Evolutionary conservation across 1,284 basidiomycete species (phyloP).

Genomic region (Moesziomyces aphidis): DNA sequence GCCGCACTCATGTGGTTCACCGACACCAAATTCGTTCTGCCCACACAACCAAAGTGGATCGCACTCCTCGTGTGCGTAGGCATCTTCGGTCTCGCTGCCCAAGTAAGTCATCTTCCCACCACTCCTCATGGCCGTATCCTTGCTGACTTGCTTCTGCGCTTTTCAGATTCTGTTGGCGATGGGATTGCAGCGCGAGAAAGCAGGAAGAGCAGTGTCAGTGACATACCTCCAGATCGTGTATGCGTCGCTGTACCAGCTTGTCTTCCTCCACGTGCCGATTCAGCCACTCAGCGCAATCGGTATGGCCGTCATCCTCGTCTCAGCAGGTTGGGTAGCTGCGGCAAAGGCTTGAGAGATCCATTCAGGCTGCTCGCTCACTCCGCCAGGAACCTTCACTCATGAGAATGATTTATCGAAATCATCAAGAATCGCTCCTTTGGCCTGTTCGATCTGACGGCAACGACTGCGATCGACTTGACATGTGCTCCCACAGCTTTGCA

Average conservation of each 20-base stretch:
- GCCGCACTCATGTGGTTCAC: conserved; percentile 64
- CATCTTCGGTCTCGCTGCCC: conserved; percentile 51
- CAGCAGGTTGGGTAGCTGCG: conserved; percentile 48
- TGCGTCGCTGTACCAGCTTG: conserved; percentile 45
- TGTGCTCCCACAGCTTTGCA: no score
- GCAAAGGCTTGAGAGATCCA: conserved; percentile 18
- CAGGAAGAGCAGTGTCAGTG: conserved; percentile 43
- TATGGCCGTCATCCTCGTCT: conserved; percentile 43
- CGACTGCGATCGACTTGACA: no score
- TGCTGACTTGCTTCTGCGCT: background rate
- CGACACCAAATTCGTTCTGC: conserved; percentile 41
- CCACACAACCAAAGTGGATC: conserved; percentile 34
- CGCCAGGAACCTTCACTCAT: no score
- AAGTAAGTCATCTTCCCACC: conserved; percentile 7
- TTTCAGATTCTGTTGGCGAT: conserved; percentile 45
- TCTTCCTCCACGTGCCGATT: conserved; percentile 45
- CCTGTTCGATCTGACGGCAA: no score
- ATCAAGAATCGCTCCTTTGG: no score
- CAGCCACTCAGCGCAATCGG: conserved; percentile 47
- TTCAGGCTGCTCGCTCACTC: background rate
- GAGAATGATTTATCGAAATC: no score
- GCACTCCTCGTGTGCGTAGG: conserved; percentile 51
- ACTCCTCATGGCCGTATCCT: background rate
- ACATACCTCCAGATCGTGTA: conserved; percentile 51
- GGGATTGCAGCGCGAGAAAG: conserved; percentile 54